These are phyloP conservation scores for Coprinopsis strossmayeri DNA, from an alignment of 768 basidiomycete genomes.

Conservation along the genomic window DNA sequence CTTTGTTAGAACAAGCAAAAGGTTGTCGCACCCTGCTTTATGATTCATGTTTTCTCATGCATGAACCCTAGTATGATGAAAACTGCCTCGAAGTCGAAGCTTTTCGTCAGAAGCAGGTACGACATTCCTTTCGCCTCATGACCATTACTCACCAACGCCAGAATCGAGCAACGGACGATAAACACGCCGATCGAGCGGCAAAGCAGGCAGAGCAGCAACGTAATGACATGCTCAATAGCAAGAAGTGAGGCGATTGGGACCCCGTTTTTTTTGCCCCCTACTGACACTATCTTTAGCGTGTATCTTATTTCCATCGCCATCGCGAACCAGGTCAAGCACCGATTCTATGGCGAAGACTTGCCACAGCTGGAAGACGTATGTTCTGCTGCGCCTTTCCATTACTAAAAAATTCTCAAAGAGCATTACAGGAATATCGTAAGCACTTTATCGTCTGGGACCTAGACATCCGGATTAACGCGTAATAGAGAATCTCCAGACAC, in stretches of 20 bases:
- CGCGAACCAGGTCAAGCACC: constrained; percentile 63
- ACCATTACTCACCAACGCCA: no score
- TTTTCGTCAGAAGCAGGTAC: constrained; percentile 76
- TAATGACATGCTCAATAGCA: constrained; percentile 72
- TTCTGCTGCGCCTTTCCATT: no score
- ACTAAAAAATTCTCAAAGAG: no score
- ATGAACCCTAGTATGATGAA: constrained; percentile 65
- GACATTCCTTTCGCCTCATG: constrained; percentile 4
- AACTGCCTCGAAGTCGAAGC: constrained; percentile 69
- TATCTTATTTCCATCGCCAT: constrained; percentile 67
- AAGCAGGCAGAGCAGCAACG: constrained; percentile 73
- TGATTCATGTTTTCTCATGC: constrained; percentile 10
- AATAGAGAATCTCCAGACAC: constrained; percentile 64
- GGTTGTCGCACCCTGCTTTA: constrained; percentile 24
- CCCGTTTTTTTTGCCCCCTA: no score
- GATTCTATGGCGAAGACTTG: constrained; percentile 66
- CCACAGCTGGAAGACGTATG: constrained; percentile 68
- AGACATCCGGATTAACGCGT: not conserved
- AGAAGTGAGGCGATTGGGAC: no score
- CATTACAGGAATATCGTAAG: constrained; percentile 80
- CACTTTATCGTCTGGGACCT: constrained; percentile 11
- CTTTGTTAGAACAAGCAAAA: constrained; percentile 53
- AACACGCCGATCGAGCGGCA: constrained; percentile 65
- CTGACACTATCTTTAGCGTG: no score
- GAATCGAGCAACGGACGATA: constrained; percentile 67